A percentile compares a stretch with the other conserved stretches of the same genome.
Conservation (phyloP, 257 asterid genomes). For the Hygrophila difformis region DNA sequence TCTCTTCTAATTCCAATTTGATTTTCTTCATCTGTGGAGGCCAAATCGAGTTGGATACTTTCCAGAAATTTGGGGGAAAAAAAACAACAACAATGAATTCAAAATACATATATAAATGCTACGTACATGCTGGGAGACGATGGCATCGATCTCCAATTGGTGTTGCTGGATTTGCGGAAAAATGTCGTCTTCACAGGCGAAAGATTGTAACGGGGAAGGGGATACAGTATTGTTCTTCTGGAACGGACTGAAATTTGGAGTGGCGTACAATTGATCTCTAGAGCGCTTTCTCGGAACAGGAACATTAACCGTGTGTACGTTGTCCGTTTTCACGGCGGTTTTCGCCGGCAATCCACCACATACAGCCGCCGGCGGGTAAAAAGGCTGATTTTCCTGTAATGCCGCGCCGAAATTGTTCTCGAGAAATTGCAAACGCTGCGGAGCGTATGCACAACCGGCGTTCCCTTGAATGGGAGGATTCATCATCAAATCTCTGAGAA, state of each 20-base stretch:
- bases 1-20: conserved; percentile 53
- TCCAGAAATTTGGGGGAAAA: too few species aligned
- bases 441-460: conserved; percentile 13
- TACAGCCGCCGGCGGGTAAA: conserved; percentile 20
- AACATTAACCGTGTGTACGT: conserved; percentile 36
- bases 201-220: conserved; percentile 22
- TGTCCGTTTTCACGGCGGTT: not conserved
- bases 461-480: conserved; percentile 20
- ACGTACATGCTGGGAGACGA: conserved; percentile 1
- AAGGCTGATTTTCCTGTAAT: conserved; percentile 28
- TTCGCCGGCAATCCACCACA: conserved; percentile 29
- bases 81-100: too few species aligned
- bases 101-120: not conserved
- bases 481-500: conserved; percentile 23
- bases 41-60: too few species aligned
- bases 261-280: conserved; percentile 33
- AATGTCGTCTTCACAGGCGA: not conserved
- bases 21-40: conserved; percentile 41
- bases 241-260: conserved; percentile 4
- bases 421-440: conserved; percentile 9
- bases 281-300: conserved; percentile 43
- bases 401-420: conserved; percentile 23
- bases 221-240: conserved; percentile 13
- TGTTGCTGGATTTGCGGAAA: not conserved
- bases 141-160: not conserved